Evolutionary conservation across 768 basidiomycete genomes (phyloP), one percentile per base, ranked within the genome.

Genomic region (Jaapia argillacea): DNA sequence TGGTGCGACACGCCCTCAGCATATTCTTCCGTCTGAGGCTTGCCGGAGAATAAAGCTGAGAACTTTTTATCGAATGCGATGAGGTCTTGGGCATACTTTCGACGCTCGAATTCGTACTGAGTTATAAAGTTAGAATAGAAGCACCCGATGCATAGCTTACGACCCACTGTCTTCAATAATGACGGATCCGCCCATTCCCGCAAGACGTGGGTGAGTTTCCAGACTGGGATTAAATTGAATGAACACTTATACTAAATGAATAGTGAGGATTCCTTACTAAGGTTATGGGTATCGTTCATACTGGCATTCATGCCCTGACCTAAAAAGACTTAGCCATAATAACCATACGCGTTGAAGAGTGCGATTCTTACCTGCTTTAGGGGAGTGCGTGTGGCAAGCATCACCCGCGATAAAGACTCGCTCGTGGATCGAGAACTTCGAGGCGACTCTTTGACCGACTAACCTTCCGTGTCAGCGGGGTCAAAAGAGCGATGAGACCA

Each of bases 331-430:
- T 42, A 49, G 56, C 48, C 5, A 51, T 64, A 39, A 57, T 55
- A 45, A 51, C 38, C 45, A 33, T 3, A 22, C 6, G 25, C 6
- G 28, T 10, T 10, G 28, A 10, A 33, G 28, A 16, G 16, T 16
- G 28, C 10, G 16, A 10, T 33, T 16, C 52, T 45, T 36, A 61
- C 66, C 65, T 42, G 68, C 69, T 55, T 68, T 66, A 1, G 64
- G 65, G 1, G 65, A 69, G 39, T 67, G 67, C 14, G 67, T 69
- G 45, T 68, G 70, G 27, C 70, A 76, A 2, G 74, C 74, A 48
- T 74, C 74, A 10, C 77, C 75, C 0, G 70, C 76, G 38, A 78
- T 76, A 49, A 77, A 74, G 2, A 76, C 62, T 4, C 77, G 70
- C 24, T 75, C 56, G 31, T 66, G 48, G 1, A 64, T 51, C 1